A percentile compares a stretch with the other conserved stretches of the same genome.
These are phyloP conservation scores for Meredithiella fracta DNA, from an alignment of 2,329 filamentous ascomycete genomes.

Conservation along the genomic window DNA sequence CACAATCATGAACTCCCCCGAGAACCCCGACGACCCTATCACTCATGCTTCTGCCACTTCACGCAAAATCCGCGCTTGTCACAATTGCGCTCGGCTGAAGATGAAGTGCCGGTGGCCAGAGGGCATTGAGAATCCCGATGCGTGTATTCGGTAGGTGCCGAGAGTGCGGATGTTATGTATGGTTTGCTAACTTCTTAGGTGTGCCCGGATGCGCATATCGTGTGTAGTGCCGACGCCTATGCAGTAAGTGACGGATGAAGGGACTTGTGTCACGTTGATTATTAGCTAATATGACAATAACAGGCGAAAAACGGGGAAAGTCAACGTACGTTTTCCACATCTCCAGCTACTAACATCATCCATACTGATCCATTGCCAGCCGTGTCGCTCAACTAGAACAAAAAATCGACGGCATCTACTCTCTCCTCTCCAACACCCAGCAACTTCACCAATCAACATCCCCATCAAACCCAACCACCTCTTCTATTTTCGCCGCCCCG, in stretches of 20 bases:
- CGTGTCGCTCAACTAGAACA: constrained; percentile 24
- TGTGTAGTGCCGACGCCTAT: constrained; percentile 22
- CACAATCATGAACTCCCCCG: background rate
- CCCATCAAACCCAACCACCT: background rate
- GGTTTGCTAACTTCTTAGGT: constrained; percentile 17
- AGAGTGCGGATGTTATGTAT: no score
- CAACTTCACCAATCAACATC: constrained; percentile 5
- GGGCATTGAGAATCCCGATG: background rate
- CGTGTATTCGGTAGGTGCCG: constrained; percentile 19
- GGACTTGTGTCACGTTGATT: background rate
- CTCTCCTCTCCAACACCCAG: constrained; percentile 4
- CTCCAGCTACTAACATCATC: background rate
- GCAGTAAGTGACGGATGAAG: constrained; percentile 14
- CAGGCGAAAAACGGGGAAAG: constrained; percentile 22
- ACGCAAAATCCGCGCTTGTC: constrained; percentile 21
- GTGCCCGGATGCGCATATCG: constrained; percentile 21
- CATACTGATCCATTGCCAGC: constrained; percentile 15
- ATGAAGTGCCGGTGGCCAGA: constrained; percentile 24
- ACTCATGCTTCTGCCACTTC: background rate
- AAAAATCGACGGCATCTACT: constrained; percentile 26
- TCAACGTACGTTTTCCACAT: constrained; percentile 20
- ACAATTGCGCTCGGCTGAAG: constrained; percentile 22
- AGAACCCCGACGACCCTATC: background rate
- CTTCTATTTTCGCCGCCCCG: background rate
- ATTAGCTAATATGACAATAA: background rate